Evolutionary conservation across 176 grass and related monocot species (phyloP).

Genomic region (Musa acuminata): DNA sequence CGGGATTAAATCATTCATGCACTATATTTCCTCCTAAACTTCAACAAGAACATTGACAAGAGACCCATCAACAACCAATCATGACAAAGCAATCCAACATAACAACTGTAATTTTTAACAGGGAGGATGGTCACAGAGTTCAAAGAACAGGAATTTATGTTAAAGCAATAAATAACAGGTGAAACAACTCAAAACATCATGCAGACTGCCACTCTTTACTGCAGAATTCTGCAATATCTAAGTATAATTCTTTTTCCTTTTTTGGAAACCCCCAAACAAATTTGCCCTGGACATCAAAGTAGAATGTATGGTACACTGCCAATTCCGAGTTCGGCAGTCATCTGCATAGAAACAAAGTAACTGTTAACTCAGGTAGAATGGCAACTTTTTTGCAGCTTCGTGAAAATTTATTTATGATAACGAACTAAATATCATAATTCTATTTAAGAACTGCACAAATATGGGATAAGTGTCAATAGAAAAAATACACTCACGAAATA

Average conservation of each 20-base stretch:
- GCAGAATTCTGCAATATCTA: background rate
- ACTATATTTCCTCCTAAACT: no score
- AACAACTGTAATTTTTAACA: background rate
- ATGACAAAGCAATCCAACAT: background rate
- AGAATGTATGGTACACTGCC: background rate
- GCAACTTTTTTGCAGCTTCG: background rate
- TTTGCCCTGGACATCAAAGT: background rate
- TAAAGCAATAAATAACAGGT: background rate
- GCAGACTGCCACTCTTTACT: background rate
- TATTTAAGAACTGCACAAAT: background rate
- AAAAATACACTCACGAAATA: no score
- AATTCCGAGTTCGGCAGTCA: background rate
- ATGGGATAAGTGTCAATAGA: background rate
- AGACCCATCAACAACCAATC: no score
- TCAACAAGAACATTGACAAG: no score
- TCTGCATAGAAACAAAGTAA: background rate
- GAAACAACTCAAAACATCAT: background rate
- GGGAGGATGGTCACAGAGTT: background rate
- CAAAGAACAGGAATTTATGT: background rate
- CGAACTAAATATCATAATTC: background rate
- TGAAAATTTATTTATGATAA: background rate
- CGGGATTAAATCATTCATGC: no score
- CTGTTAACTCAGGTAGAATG: no score
- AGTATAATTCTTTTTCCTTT: background rate
- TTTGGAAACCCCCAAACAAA: background rate